Base-by-base conservation (phyloP, 352 stramenopile genomes). In the Globisporangium parvum region DNA sequence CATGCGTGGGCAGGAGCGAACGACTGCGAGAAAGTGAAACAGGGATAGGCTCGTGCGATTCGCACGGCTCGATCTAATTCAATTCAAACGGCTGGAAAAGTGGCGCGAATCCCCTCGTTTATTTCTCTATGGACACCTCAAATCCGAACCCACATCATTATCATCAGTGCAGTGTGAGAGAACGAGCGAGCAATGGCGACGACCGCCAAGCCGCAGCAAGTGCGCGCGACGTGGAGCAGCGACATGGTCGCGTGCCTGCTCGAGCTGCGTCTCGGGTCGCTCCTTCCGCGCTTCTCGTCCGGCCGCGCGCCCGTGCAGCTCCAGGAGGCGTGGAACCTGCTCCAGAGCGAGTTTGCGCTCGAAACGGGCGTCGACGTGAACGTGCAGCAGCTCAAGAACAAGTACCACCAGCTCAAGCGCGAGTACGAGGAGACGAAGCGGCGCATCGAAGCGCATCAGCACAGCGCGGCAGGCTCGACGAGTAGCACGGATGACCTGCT, bases 381-480 rank as follows among this genome's bases (percentile, higher is more conserved):
- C 31, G 47, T 59, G 42, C 23, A 41, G 21, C 44, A 52, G 44
- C 53, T 59, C 53, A 59, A 59, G 53, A 59, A 59, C 53, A 59
- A 59, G 45, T 59, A 53, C 45, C 53, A 59, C 31, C 53, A 59
- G 53, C 53, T 59, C 45, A 59, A 59, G 53, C 53, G 53, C 45
- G 53, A 59, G 53, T 59, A 53, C 53, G n/a, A 51, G 12, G n/a
- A 39, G 15, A 53, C 53, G 9, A 51, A 45, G 21, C 21, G 40
- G 6, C 42, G 26, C 17, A 45, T 59, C 33, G n/a, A 28, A 6
- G 31, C 23, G 15, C 40, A 47, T 0, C 4, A 28, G 15, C 18
- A 33, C n/a, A 48, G 18, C 44, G 37, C 37, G 18, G 15, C 37
- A 41, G 15, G n/a, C n/a, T n/a, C n/a, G n/a, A 31, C 26, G 26